Conservation (phyloP, 2,329 filamentous ascomycete species). For the Epichloe sp. region DNA sequence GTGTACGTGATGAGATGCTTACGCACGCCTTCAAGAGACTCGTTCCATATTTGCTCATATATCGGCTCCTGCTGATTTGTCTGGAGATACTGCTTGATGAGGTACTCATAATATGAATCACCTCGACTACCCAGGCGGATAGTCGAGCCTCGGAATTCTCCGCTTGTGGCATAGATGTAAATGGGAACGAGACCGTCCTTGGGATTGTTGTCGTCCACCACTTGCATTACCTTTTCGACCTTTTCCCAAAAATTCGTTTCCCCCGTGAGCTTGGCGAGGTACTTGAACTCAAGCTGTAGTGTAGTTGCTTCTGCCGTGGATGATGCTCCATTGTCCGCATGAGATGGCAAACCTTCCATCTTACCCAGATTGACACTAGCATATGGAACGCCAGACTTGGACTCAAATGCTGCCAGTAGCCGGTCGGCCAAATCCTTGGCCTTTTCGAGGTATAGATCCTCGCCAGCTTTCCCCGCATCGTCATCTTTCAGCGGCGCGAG, state of each 20-base stretch:
- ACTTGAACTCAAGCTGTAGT: constrained; percentile 93
- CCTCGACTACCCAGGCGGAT: constrained; percentile 87
- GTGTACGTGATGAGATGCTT: constrained; percentile 91
- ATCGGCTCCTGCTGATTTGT: constrained; percentile 75
- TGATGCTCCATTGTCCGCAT: constrained; percentile 74
- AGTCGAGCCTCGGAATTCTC: constrained; percentile 69
- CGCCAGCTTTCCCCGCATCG: constrained; percentile 58
- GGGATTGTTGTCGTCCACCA: constrained; percentile 70
- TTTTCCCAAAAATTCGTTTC: constrained; percentile 87
- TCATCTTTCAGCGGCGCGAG: constrained; percentile 63
- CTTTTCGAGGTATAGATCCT: constrained; percentile 93
- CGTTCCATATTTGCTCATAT: constrained; percentile 88
- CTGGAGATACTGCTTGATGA: constrained; percentile 96
- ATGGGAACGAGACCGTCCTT: constrained; percentile 83
- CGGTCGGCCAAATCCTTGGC: constrained; percentile 86
- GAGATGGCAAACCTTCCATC: constrained; percentile 62
- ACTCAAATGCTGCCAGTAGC: constrained; percentile 77
- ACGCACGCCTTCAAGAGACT: constrained; percentile 71
- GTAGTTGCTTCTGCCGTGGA: constrained; percentile 91
- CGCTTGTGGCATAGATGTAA: constrained; percentile 68
- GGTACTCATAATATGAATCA: constrained; percentile 97
- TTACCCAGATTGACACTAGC: constrained; percentile 81
- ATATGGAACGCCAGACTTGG: constrained; percentile 72
- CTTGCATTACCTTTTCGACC: constrained; percentile 81
- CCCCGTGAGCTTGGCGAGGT: constrained; percentile 85